phyloP scores from a whole-genome alignment of 495 filamentous ascomycete genomes.

The Xylaria intraflava region DNA sequence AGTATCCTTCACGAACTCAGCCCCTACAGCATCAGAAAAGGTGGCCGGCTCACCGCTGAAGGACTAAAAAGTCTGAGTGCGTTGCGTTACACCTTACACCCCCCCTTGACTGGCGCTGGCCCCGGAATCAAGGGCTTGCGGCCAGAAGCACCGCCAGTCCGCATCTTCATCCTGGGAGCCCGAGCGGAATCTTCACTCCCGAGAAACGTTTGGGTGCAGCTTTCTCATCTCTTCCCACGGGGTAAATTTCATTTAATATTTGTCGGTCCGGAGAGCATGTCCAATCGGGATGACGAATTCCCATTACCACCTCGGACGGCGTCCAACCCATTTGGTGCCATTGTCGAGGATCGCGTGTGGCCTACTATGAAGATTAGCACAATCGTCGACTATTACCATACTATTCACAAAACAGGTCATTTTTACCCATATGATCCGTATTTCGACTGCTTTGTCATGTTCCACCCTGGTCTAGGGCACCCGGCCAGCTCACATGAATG shows the following conservation, averaged over 20 bases:
- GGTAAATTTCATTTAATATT: constrained; percentile 79
- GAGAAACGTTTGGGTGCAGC: constrained; percentile 87
- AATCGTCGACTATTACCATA: constrained; percentile 97
- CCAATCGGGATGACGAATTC: constrained; percentile 81
- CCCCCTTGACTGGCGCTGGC: constrained; percentile 69
- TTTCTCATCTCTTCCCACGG: constrained; percentile 82
- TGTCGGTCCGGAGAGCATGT: constrained; percentile 93
- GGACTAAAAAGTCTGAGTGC: constrained; percentile 89
- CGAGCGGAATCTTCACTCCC: constrained; percentile 94
- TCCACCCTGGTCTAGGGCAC: constrained; percentile 93
- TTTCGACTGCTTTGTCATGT: constrained; percentile 91
- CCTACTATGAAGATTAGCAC: constrained; percentile 90
- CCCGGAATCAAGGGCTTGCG: constrained; percentile 70
- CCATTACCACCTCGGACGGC: constrained; percentile 79
- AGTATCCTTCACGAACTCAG: constrained; percentile 91
- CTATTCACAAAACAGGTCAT: constrained; percentile 76
- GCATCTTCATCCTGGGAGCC: constrained; percentile 90
- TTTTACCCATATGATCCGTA: constrained; percentile 97
- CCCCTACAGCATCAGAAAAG: constrained; percentile 72
- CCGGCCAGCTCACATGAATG: constrained; percentile 89
- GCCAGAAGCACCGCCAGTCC: constrained; percentile 74
- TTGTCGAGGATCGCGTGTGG: constrained; percentile 82
- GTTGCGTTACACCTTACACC: constrained; percentile 88
- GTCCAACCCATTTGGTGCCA: constrained; percentile 81
- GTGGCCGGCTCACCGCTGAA: constrained; percentile 70